A percentile compares a stretch with the other conserved stretches of the same genome.
Evolutionary conservation across 2,329 filamentous ascomycete genomes (phyloP).

Genomic region (Allantophomopsis cytisporea): DNA sequence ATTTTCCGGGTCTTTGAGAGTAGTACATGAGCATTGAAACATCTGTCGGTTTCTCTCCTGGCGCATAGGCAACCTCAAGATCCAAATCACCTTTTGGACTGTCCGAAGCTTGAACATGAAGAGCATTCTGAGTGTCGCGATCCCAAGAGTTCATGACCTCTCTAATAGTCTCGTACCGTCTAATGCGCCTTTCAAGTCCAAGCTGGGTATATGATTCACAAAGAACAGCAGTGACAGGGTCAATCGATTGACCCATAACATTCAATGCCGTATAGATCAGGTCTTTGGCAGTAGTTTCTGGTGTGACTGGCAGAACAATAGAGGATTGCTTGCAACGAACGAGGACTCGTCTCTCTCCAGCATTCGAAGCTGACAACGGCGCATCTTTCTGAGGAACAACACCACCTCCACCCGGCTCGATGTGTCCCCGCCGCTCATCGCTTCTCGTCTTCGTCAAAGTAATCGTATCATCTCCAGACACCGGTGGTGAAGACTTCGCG

Average conservation of each 20-base stretch:
- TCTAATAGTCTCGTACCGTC: slow-evolving; percentile 74
- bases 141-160: slow-evolving; percentile 94
- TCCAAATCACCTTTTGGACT: slow-evolving; percentile 39
- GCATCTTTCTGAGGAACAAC: slow-evolving; percentile 51
- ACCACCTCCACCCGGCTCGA: slow-evolving; percentile 14
- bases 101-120: slow-evolving; percentile 52
- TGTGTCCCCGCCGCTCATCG: slow-evolving; percentile 7
- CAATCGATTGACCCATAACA: slow-evolving; percentile 48
- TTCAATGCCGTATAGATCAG: slow-evolving; percentile 55
- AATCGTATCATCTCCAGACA: slow-evolving; percentile 4
- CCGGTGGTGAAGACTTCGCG: slow-evolving; percentile 6
- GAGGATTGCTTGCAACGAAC: slow-evolving; percentile 60
- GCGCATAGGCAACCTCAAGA: slow-evolving; percentile 52
- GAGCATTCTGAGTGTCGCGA: slow-evolving; percentile 59
- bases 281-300: slow-evolving; percentile 62
- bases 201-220: slow-evolving; percentile 64
- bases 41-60: slow-evolving; percentile 48
- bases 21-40: slow-evolving; percentile 64
- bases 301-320: slow-evolving; percentile 57
- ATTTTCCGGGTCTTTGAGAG: slow-evolving; percentile 70
- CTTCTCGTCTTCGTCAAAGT: slow-evolving; percentile 4
- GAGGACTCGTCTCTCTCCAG: slow-evolving; percentile 60
- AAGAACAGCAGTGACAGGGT: slow-evolving; percentile 53
- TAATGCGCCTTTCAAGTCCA: slow-evolving; percentile 69
- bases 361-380: slow-evolving; percentile 68